Base-by-base conservation (phyloP, 345 rosid species). In the Viola odorata region DNA sequence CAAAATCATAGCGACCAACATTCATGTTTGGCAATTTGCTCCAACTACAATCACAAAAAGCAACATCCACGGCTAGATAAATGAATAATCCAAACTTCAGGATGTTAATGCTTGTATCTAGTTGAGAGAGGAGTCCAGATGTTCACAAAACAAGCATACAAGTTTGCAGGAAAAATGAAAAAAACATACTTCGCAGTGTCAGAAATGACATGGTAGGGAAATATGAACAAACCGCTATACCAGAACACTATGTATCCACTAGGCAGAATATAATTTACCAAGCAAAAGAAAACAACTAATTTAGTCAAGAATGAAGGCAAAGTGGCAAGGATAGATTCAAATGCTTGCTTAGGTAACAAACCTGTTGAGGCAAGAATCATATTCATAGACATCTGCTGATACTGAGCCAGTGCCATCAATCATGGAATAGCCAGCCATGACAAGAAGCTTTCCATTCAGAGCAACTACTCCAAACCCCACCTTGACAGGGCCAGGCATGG, bases 321-420 rank as follows among this genome's bases (percentile, higher is more conserved):
- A 2, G 15, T 45, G 10, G 39, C 13, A 53, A 12, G 10, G 13
- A 53, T 37, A 51, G 48, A 12, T 4, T 7, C 16, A 11, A 15
- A n/a, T 62, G 53, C 36, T 58, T 48, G 47, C 4, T 16, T 12
- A 70, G 51, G 44, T 5, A 65, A 64, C 80, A 7, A 69, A 90
- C 99, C 96, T 86, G 84, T 94, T 88, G 61, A 90, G 86, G 78
- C 92, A 84, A 64, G 86, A 76, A 71, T 88, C 86, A 57, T 81
- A 91, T 75, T 85, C 86, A 62, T 84, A 88, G 66, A 85, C 96
- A 54, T 86, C 92, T 7, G 86, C 70, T 6, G 86, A 86, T 47
- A 84, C 80, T 54, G 76, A 72, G 41, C 57, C 64, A 52, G 84
- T 69, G 48, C 95, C 88, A 8, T 75, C 81, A 39, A 39, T 57